Base-by-base conservation (phyloP, 441 rosid genomes). In the Pelargonium citronellum region DNA sequence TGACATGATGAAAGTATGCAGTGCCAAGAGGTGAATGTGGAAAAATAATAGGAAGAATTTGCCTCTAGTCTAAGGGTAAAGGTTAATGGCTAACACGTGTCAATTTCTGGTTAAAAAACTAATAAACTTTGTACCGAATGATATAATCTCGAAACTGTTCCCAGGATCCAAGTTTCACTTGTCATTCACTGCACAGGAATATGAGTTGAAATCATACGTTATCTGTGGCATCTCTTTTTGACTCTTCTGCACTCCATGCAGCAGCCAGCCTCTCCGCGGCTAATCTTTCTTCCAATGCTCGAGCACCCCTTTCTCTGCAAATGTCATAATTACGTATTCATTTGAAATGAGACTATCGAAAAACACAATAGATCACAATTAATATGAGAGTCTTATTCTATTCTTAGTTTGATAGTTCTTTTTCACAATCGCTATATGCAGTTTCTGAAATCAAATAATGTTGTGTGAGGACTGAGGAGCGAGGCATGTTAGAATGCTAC, bases 271-370 rank as follows among this genome's bases (percentile, higher is more conserved):
- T 84, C 85, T 91, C 98, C 20, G 98, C 78, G 60, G 88, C 92
- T 75, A 95, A 86, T 81, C 98, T 89, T 83, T 92, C 99, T 80
- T 95, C 98, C 51, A 95, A 79, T 8, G 98, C 98, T 67, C 97
- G 85, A 13, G 97, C 98, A 41, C 99, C 99, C 76, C 97, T 87
- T 85, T 95, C 97, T 81, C 99, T 92, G 93, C 89, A 86, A 64
- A 53, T 5, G 17, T 15, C 60, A 53, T 53, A 15, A 3, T 10
- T 11, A 4, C 7, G 9, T 16, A 53, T 49, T 13, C 16, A 49
- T 1, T 12, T 47, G 15, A 47, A 12, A 47, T 3, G 55, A 13
- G 57, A 49, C 16, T 11, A 46, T 46, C 13, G 46, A 41, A 5
- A 34, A 4, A 34, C 4, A 34, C 39, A 34, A 34, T 34, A 34